These are phyloP conservation scores for Podospora pseudoanserina DNA, from an alignment of 495 filamentous ascomycete species.

Conservation along the genomic window DNA sequence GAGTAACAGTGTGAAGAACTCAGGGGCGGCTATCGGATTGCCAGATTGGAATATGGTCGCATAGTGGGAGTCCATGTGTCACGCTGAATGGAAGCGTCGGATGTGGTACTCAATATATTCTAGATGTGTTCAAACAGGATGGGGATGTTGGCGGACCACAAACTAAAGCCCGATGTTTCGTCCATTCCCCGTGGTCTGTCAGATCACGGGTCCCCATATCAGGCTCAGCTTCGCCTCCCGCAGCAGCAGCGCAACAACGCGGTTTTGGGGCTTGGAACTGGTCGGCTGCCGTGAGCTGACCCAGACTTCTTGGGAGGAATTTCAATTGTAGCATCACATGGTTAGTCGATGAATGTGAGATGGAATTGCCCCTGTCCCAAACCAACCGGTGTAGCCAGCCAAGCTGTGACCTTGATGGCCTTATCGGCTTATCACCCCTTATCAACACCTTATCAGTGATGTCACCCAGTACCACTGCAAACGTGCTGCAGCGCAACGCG, in stretches of 20 bases:
- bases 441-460: slow-evolving; percentile 1
- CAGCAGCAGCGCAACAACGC: neutral
- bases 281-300: neutral
- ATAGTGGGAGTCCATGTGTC: neutral
- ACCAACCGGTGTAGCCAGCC: neutral
- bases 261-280: neutral
- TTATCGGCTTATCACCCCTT: slow-evolving; percentile 5
- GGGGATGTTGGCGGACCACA: neutral
- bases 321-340: neutral
- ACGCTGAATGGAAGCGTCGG: neutral
- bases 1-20: neutral
- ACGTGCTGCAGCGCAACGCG: neutral
- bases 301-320: neutral
- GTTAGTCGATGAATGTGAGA: neutral
- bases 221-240: neutral
- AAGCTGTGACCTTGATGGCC: slow-evolving; percentile 5
- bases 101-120: neutral
- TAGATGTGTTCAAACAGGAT: neutral
- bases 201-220: neutral
- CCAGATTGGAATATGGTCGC: neutral
- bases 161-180: neutral
- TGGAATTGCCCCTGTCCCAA: neutral
- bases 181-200: neutral
- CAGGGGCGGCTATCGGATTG: neutral
- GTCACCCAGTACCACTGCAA: neutral